Evolutionary conservation across 164 flowering plant genomes (phyloP).

Genomic region (Magnolia changhungtana): DNA sequence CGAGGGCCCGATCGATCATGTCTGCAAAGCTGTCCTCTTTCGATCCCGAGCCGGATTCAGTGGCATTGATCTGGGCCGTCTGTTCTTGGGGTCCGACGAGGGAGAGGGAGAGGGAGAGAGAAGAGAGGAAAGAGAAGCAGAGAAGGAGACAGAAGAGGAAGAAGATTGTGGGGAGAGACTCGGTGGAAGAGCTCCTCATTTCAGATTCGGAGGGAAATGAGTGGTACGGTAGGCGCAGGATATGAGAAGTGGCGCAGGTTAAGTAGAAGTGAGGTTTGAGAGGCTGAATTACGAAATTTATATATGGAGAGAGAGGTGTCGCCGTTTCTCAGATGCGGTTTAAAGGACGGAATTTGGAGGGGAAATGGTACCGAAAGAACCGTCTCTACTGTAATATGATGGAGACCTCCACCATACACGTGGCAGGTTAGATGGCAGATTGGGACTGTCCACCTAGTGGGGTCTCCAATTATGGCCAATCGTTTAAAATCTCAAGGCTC

Average conservation of each 20-base stretch:
- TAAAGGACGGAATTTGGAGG: not conserved
- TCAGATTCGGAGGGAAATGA: not conserved
- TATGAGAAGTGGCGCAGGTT: not conserved
- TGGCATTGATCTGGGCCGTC: conserved; percentile 20
- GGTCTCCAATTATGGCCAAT: no score
- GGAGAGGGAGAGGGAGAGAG: conserved; percentile 5
- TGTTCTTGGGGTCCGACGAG: not conserved
- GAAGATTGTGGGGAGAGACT: not conserved
- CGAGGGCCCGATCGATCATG: conserved; percentile 75
- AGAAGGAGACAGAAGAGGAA: conserved; percentile 2
- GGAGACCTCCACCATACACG: no score
- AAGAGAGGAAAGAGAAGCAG: conserved; percentile 1
- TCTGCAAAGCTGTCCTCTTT: conserved; percentile 67
- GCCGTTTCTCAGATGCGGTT: not conserved
- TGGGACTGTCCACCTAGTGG: no score
- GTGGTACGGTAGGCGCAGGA: not conserved
- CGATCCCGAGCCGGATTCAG: conserved; percentile 22
- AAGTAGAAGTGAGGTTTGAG: not conserved
- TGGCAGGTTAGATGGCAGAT: no score
- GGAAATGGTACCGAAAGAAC: not conserved
- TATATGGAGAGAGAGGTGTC: not conserved
- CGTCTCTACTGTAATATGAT: no score
- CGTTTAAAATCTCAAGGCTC: no score
- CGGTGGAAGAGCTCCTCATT: conserved; percentile 8
- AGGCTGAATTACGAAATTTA: not conserved